Conservation (phyloP, 129 eudicot genomes). For the Artemisia tridentata region DNA sequence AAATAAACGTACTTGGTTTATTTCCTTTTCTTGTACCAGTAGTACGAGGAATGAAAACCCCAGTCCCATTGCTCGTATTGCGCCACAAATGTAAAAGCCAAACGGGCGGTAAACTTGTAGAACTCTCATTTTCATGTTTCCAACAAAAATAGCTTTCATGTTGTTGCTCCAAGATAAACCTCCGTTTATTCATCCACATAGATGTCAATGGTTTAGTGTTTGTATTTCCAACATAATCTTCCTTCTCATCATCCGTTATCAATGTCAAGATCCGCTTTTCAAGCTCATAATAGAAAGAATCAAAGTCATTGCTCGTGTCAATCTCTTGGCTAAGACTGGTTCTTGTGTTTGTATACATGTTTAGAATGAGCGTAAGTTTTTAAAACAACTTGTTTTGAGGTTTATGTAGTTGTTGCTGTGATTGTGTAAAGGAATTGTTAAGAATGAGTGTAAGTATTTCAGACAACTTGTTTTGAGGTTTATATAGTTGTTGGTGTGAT, state of each 20-base stretch:
- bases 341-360: slow-evolving; percentile 22
- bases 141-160: slow-evolving; percentile 37
- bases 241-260: slow-evolving; percentile 38
- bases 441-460: background rate
- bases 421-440: background rate
- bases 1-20: slow-evolving; percentile 33
- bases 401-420: slow-evolving; percentile 20
- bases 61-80: slow-evolving; percentile 47
- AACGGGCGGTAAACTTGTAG: slow-evolving; percentile 25
- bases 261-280: slow-evolving; percentile 40
- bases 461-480: background rate
- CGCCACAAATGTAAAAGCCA: slow-evolving; percentile 51
- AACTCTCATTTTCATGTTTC: slow-evolving; percentile 29
- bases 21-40: background rate
- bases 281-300: slow-evolving; percentile 16
- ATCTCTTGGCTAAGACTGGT: background rate
- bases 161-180: slow-evolving; percentile 4
- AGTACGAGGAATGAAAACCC: slow-evolving; percentile 56
- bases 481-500: slow-evolving; percentile 21
- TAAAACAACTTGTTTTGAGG: background rate
- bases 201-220: background rate
- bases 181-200: slow-evolving; percentile 2
- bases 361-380: background rate
- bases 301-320: slow-evolving; percentile 11
- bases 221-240: background rate